Evolutionary conservation across 441 rosid genomes (phyloP), one percentile per base, ranked within the genome.

Genomic region (Syzygium syzygioides): DNA sequence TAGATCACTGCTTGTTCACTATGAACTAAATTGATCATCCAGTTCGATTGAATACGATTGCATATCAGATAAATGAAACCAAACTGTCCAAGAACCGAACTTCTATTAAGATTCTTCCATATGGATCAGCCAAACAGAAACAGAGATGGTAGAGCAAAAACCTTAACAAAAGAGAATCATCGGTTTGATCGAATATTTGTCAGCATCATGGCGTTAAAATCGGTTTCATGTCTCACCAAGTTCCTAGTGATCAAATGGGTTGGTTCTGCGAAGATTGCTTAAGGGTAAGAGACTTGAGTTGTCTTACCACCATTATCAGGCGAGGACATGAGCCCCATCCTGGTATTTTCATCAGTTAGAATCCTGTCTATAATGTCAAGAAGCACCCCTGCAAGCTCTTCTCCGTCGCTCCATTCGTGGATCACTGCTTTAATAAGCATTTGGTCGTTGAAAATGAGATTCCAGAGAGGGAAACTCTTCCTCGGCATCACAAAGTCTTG

Each of bases 401-500:
- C 93, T 3, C 96, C 96, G 10, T 84, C 87, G 89, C 92, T 93
- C 99, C 99, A 97, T 89, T 93, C 98, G 5, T 89, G 95, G 79
- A 95, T 95, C 88, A 89, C 87, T n/a, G 98, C 98, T 93, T 95
- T 96, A 89, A 97, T 90, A 87, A 93, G 95, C 19, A 13, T 41
- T 1, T 92, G 79, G n/a, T 94, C 89, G 8, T 90, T 89, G 84
- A 68, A 56, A 86, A 97, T 94, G 86, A 88, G 89, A 41, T 94
- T 86, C 94, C 95, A 94, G 2, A 97, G 89, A 55, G 98, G 95
- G 92, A 94, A 96, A 48, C 91, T 90, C 90, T 91, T 95, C 89
- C 98, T 94, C 6, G 98, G 98, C 98, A 96, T 93, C 89, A 95
- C 95, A 89, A 50, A 90, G 89, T 96, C 98, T 55, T 86, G 91